Evolutionary conservation across 305 asterid genomes (phyloP).

Genomic region (Petunia hybrid): DNA sequence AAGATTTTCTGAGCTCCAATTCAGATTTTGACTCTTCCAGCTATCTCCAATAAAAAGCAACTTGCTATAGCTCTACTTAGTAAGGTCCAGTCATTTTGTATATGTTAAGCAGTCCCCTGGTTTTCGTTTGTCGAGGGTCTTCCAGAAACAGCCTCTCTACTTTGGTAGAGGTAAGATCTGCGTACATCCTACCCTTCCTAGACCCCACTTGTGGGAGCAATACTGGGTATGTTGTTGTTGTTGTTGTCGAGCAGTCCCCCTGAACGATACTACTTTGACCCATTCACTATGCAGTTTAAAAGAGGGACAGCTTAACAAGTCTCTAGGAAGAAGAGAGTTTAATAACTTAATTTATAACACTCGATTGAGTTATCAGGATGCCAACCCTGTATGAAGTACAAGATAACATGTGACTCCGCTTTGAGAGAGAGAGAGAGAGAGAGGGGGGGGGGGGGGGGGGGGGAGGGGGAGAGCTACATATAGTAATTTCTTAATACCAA

Average conservation of each 20-base stretch:
- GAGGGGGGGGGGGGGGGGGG: background rate
- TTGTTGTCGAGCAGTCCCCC: background rate
- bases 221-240: too few relatives aligned
- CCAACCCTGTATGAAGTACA: background rate
- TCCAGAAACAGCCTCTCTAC: too few relatives aligned
- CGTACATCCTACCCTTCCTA: too few relatives aligned
- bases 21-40: background rate
- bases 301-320: background rate
- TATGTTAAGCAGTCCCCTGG: background rate
- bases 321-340: background rate
- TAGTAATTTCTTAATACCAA: constrained; percentile 10
- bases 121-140: too few relatives aligned
- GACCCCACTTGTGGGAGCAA: too few relatives aligned
- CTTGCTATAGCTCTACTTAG: background rate
- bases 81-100: background rate
- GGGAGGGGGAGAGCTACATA: background rate
- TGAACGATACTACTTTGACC: background rate
- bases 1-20: background rate
- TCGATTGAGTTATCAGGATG: too few relatives aligned
- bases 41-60: background rate
- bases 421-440: background rate
- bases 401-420: background rate
- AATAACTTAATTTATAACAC: too few relatives aligned
- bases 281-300: background rate
- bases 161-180: too few relatives aligned